Percentiles rank a stretch among this genome's conserved stretches.
Evolutionary conservation across 2,329 filamentous ascomycete genomes (phyloP).

Genomic region (Fusarium sp.): DNA sequence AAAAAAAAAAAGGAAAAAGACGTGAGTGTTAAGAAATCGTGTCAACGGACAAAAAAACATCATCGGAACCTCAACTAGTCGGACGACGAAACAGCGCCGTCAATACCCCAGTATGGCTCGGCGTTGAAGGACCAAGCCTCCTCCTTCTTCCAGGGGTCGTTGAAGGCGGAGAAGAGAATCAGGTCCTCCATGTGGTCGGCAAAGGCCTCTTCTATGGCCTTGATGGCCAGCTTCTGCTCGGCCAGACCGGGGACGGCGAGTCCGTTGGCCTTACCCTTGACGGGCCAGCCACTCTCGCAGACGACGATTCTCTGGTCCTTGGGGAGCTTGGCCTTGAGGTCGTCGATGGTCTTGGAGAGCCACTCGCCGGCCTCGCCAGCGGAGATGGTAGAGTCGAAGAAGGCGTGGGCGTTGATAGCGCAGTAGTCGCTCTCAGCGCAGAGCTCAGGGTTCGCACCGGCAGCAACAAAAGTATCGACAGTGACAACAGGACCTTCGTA

Average conservation of each 20-base stretch:
- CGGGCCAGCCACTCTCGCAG: conserved; percentile 89
- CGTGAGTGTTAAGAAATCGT: background rate
- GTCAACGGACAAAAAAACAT: conserved; percentile 19
- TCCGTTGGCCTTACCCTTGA: conserved; percentile 73
- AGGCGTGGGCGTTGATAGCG: conserved; percentile 85
- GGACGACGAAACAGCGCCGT: conserved; percentile 43
- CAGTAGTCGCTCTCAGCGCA: conserved; percentile 82
- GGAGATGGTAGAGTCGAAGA: conserved; percentile 76
- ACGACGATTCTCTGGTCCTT: conserved; percentile 73
- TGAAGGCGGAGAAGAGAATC: conserved; percentile 82
- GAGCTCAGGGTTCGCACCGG: conserved; percentile 74
- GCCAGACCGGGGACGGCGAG: conserved; percentile 74
- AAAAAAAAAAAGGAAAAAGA: background rate
- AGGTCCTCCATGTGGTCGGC: conserved; percentile 61
- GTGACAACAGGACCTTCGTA: conserved; percentile 81
- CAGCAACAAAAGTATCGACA: conserved; percentile 81
- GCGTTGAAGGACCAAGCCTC: conserved; percentile 72
- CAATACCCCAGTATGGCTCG: conserved; percentile 83
- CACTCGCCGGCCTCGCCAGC: conserved; percentile 75
- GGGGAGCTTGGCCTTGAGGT: conserved; percentile 56
- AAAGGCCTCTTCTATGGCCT: conserved; percentile 72
- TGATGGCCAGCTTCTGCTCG: conserved; percentile 75
- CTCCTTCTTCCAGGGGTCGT: conserved; percentile 82
- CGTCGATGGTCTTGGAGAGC: conserved; percentile 66
- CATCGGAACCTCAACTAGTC: conserved; percentile 20